phyloP scores from a whole-genome alignment of 164 flowering plant species.

The Aristolochia contorta region DNA sequence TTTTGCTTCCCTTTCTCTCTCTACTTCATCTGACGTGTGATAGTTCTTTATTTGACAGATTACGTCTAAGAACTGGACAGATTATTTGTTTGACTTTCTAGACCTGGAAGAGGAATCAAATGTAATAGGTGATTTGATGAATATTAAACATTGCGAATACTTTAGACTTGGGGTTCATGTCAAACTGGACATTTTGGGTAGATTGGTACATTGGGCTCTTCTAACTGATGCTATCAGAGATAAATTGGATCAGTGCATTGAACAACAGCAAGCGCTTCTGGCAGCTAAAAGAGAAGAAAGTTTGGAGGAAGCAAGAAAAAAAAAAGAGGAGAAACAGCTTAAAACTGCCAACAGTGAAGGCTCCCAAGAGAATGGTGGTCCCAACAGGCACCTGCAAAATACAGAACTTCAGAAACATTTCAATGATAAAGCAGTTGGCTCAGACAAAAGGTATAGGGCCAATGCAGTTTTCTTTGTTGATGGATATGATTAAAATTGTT shows the following conservation, averaged over 20 bases:
- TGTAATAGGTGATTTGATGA: constrained; percentile 3
- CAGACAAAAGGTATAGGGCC: constrained; percentile 1
- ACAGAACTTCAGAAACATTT: neutral
- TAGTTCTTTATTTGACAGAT: constrained; percentile 3
- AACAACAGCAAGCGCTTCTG: constrained; percentile 5
- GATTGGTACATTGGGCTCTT: constrained; percentile 10
- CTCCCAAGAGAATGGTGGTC: too few relatives aligned
- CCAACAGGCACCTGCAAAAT: too few relatives aligned
- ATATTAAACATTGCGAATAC: constrained; percentile 6
- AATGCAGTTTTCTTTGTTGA: neutral
- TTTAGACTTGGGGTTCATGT: constrained; percentile 2
- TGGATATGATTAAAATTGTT: neutral
- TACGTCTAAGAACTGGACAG: constrained; percentile 11
- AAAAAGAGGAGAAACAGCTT: constrained; percentile 9
- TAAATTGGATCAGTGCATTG: constrained; percentile 8
- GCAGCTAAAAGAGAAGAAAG: constrained; percentile 10
- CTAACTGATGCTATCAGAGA: constrained; percentile 10
- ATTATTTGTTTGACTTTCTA: constrained; percentile 8
- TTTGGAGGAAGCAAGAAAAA: constrained; percentile 6
- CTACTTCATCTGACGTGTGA: neutral
- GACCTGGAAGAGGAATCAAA: constrained; percentile 5
- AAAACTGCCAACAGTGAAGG: neutral
- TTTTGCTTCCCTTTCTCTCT: neutral
- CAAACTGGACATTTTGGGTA: constrained; percentile 12
- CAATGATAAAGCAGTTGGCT: neutral